Conservation (phyloP, 2,329 filamentous ascomycete genomes). For the Paecilomyces fulvus region DNA sequence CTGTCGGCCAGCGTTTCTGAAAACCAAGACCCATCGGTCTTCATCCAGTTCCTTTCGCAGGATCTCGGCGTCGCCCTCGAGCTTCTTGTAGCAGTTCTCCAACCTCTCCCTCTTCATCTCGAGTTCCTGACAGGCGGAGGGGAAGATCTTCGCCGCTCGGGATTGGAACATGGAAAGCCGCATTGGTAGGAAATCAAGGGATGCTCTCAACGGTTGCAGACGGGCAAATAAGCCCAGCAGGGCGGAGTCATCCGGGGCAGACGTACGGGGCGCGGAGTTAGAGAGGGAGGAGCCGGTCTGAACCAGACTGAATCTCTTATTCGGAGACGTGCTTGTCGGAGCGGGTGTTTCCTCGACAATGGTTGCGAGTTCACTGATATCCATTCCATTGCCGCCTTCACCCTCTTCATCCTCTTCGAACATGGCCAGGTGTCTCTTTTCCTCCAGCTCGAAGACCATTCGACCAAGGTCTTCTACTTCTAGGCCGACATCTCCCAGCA, state of each 20-base stretch:
- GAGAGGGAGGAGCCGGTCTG: constrained; percentile 32
- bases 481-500: constrained; percentile 83
- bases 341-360: constrained; percentile 80
- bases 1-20: constrained; percentile 83
- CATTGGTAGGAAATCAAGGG: constrained; percentile 94
- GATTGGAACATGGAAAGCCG: constrained; percentile 76
- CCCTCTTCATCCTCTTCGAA: constrained; percentile 53
- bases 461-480: constrained; percentile 74
- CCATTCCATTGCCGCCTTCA: constrained; percentile 46
- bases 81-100: constrained; percentile 77
- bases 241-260: constrained; percentile 71
- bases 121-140: constrained; percentile 83
- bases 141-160: constrained; percentile 70
- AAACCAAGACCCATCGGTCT: constrained; percentile 92
- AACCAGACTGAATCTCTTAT: constrained; percentile 61
- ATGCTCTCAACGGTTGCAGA: constrained; percentile 89
- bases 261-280: constrained; percentile 35
- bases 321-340: constrained; percentile 44
- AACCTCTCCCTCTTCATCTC: constrained; percentile 65
- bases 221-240: constrained; percentile 84
- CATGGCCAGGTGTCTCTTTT: constrained; percentile 73
- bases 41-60: constrained; percentile 85
- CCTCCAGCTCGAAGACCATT: constrained; percentile 95
- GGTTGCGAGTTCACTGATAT: constrained; percentile 83
- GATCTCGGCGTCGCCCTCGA: constrained; percentile 84